A percentile compares a stretch with the other conserved stretches of the same genome.
Conservation (phyloP, 495 filamentous ascomycete genomes). For the Aspergillus incahuasiensis region DNA sequence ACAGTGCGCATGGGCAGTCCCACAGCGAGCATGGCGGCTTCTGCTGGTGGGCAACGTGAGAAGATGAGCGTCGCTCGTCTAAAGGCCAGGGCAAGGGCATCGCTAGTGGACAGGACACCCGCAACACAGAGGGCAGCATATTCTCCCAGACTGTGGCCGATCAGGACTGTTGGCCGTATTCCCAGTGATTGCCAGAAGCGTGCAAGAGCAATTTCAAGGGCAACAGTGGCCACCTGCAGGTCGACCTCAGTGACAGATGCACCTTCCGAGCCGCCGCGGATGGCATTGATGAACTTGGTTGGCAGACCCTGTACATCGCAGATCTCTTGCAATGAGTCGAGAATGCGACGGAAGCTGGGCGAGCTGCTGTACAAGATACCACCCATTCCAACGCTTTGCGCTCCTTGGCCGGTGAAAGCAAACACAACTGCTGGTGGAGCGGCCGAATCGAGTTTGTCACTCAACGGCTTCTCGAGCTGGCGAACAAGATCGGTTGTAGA, state of each 20-base stretch:
- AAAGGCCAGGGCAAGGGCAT: constrained; percentile 27
- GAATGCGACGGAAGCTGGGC: constrained; percentile 19
- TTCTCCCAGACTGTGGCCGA: constrained; percentile 31
- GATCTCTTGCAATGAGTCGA: constrained; percentile 27
- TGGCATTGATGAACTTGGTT: constrained; percentile 25
- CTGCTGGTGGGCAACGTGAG: background rate
- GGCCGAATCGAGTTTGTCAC: background rate
- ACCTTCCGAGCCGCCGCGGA: constrained; percentile 14
- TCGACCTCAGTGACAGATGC: constrained; percentile 16
- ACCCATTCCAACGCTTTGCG: constrained; percentile 42
- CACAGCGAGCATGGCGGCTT: constrained; percentile 20
- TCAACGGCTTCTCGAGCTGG: background rate
- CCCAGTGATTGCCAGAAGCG: constrained; percentile 17
- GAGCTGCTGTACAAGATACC: constrained; percentile 9
- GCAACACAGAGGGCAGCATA: constrained; percentile 31
- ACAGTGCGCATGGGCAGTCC: background rate
- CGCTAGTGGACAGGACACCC: constrained; percentile 18
- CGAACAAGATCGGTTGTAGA: background rate
- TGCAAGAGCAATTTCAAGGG: constrained; percentile 23
- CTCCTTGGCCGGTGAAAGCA: constrained; percentile 66
- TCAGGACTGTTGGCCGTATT: constrained; percentile 11
- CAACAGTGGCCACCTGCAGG: constrained; percentile 17
- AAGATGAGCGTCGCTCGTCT: constrained; percentile 22
- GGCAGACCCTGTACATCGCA: constrained; percentile 28
- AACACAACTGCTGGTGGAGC: constrained; percentile 44